Conservation (phyloP, 495 filamentous ascomycete species). For the Penicillium riverlandense region DNA sequence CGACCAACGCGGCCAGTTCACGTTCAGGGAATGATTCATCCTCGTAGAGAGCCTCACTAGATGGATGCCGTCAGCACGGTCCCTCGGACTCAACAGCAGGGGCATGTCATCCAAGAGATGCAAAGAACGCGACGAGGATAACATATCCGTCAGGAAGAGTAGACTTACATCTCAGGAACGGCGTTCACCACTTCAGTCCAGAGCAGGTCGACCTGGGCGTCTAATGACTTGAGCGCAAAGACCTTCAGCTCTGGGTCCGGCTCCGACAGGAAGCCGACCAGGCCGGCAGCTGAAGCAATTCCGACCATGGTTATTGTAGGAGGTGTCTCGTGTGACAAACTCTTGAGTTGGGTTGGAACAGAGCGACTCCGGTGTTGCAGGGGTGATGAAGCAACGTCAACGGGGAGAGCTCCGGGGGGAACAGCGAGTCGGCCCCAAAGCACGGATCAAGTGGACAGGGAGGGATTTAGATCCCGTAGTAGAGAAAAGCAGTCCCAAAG, state of each 20-base stretch:
- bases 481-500: conserved; percentile 7
- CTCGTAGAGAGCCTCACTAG: conserved; percentile 93
- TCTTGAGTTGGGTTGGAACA: conserved; percentile 7
- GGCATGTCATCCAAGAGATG: conserved; percentile 1
- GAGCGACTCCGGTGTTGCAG: conserved; percentile 18
- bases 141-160: neutral
- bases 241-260: conserved; percentile 86
- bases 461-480: conserved; percentile 4
- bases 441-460: conserved; percentile 3
- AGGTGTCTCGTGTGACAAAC: conserved; percentile 4
- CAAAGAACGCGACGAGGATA: neutral
- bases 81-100: conserved; percentile 1
- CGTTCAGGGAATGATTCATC: conserved; percentile 91
- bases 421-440: conserved; percentile 14
- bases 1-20: conserved; percentile 87
- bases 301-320: conserved; percentile 64
- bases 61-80: conserved; percentile 12
- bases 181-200: conserved; percentile 95
- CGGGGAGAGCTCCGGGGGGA: conserved; percentile 25
- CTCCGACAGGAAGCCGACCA: conserved; percentile 93
- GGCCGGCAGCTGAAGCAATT: conserved; percentile 86
- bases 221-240: conserved; percentile 88
- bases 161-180: conserved; percentile 83
- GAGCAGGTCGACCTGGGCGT: conserved; percentile 89
- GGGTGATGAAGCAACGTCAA: conserved; percentile 33